Percentiles rank a stretch among this genome's conserved stretches.
phyloP scores from a whole-genome alignment of 176 grass and related monocot species.

The Saccharum officinarum region DNA sequence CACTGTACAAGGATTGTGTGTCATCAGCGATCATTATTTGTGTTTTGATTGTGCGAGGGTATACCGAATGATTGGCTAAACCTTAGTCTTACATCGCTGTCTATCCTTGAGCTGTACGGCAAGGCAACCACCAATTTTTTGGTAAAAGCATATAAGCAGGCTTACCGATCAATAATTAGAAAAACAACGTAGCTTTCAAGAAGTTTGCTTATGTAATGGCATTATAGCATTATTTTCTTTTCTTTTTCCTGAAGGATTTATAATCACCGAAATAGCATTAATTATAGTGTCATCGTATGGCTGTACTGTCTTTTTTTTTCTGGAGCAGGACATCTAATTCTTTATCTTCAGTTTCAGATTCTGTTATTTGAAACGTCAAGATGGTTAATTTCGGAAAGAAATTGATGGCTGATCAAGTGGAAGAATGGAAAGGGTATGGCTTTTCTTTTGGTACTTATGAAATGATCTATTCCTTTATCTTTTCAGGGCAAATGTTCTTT shows the following conservation, averaged over 20 bases:
- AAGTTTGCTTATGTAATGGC: background rate
- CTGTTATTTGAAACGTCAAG: constrained; percentile 37
- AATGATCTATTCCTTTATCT: background rate
- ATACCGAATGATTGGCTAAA: constrained; percentile 17
- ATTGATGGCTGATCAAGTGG: constrained; percentile 66
- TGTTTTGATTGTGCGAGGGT: background rate
- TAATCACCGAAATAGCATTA: background rate
- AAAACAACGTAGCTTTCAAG: background rate
- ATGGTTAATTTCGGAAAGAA: constrained; percentile 97
- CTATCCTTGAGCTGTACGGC: background rate
- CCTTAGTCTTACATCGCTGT: background rate
- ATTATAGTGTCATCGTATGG: background rate
- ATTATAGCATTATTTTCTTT: background rate
- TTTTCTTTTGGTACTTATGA: constrained; percentile 7
- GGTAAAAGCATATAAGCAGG: background rate
- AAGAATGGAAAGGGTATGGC: constrained; percentile 78
- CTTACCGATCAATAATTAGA: background rate
- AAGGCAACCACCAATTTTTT: constrained; percentile 1
- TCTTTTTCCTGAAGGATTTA: background rate
- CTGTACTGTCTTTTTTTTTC: background rate
- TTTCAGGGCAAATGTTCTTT: background rate
- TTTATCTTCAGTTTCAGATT: constrained; percentile 8
- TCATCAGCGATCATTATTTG: background rate
- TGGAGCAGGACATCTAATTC: background rate
- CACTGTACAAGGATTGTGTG: background rate